Evolutionary conservation across 2,329 filamentous ascomycete species (phyloP), one percentile per base, ranked within the genome.

Genomic region (Coniochaeta hoffmannii): DNA sequence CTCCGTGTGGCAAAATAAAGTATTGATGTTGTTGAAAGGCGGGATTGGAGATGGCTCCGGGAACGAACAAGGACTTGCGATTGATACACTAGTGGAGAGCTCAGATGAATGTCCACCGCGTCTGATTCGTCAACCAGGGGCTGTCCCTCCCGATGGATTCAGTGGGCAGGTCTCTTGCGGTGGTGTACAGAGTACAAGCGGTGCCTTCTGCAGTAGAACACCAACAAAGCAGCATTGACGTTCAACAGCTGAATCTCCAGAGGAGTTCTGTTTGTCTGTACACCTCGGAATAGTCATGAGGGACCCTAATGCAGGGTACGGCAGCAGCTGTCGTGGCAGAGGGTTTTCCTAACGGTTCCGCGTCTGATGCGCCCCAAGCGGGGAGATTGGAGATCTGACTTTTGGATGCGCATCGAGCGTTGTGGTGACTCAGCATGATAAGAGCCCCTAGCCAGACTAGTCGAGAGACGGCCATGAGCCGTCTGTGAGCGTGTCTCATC

Each of bases 331-430:
- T 44, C 17, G 38, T 44, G 38, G 19, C 19, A 24, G 38, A 44
- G 3, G 17, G 12, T 4, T 12, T 44, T 44, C 24, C 24, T 10
- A n/a, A 41, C 19, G 36, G 9, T 26, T 44, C 19, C 15, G 12
- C 12, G 6, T 41, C 36, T 35, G 50, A 17, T 52, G 50, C 32
- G 50, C 50, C 38, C 14, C 7, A 44, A 26, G 19, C 19, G 38
- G 51, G 31, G 51, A 36, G 17, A 17, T 41, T 38, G 51, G 19
- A 32, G 52, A 54, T 54, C 52, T 44, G 35, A 46, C 10, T 54
- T 46, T n/a, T 46, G n/a, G n/a, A 54, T 35, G 28, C 24, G n/a
- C 28, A 54, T 54, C 52, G 52, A 41, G 19, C 36, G 30, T 15
- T 32, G 52, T 31, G 41, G 35, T 8, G n/a, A 22, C 30, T 22